Evolutionary conservation across 805 yeast species (phyloP), one percentile per base, ranked within the genome.

Genomic region (Torulaspora gathmanii): DNA sequence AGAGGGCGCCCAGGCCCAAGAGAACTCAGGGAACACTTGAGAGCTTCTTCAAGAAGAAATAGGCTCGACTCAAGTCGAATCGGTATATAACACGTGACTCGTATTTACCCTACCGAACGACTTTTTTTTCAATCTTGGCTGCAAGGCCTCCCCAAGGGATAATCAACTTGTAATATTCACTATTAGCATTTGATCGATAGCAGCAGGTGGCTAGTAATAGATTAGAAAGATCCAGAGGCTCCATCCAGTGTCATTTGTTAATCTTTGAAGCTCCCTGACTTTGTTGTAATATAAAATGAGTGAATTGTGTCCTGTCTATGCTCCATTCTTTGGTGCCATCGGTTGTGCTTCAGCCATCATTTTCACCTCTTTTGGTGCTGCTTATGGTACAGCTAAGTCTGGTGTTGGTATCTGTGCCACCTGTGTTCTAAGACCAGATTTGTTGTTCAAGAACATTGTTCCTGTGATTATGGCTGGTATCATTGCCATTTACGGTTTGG

Each of bases 391-490:
- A 56, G 99, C 99, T 65, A 91, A 91, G 73, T 86, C 96, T 20
- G 99, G 99, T 76, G 96, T 93, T 56, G 99, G 98, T 81, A 90
- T 91, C 68, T 91, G 96, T 75, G 99, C 96, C 67, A 88, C 96
- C 56, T 86, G 95, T 72, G 96, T 90, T 51, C 76, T 91, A 68
- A 87, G 96, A 83, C 99, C 99, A 57, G 99, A 91, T 69, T 78
- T 90, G 68, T 74, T 90, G 66, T 90, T 91, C 61, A 88, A 82
- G 74, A 86, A 86, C 74, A 83, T 90, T 61, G 95, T 91, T 51
- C 99, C 99, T 54, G 97, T 93, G 60, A 82, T 91, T 74, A 91
- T 91, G 97, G 97, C 98, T 55, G 99, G 99, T 91, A 91, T 91
- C 67, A 89, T 91, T 74, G 96, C 98, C 73, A 90, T 91, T 74